These are phyloP conservation scores for Fraxinus quadrangulata DNA, from an alignment of 257 asterid species.

Conservation along the genomic window DNA sequence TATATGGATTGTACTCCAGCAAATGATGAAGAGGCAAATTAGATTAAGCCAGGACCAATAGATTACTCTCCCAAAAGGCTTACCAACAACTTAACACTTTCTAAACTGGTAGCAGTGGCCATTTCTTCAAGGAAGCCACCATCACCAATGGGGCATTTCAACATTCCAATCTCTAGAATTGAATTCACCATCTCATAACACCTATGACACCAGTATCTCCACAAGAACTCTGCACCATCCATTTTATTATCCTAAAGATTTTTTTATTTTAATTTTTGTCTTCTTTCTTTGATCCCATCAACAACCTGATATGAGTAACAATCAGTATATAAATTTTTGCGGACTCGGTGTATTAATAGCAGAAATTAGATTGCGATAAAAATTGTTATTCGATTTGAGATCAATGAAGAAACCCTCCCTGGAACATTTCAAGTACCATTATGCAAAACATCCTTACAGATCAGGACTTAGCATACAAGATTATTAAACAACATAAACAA, in stretches of 20 bases:
- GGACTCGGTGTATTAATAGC: background rate
- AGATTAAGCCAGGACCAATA: background rate
- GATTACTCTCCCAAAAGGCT: background rate
- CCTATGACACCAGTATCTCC: constrained; percentile 14
- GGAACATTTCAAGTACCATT: background rate
- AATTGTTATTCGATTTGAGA: background rate
- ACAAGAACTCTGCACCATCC: background rate
- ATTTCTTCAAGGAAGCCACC: constrained; percentile 24
- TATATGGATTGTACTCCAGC: background rate
- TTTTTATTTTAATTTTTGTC: too few species aligned
- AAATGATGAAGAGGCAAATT: background rate
- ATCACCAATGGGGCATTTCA: constrained; percentile 13
- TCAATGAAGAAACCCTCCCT: background rate
- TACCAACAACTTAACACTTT: constrained; percentile 16
- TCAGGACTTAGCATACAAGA: background rate
- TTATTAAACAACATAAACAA: background rate
- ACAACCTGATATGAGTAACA: background rate
- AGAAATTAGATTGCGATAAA: too few species aligned
- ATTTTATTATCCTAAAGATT: background rate
- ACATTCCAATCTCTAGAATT: constrained; percentile 9
- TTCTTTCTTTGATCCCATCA: too few species aligned
- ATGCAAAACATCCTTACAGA: background rate
- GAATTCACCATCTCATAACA: constrained; percentile 19
- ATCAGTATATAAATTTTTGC: background rate
- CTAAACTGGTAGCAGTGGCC: constrained; percentile 14